These are phyloP conservation scores for Antitrichia curtipendula DNA, from an alignment of 225 moss, liverwort and hornwort genomes.

Conservation along the genomic window DNA sequence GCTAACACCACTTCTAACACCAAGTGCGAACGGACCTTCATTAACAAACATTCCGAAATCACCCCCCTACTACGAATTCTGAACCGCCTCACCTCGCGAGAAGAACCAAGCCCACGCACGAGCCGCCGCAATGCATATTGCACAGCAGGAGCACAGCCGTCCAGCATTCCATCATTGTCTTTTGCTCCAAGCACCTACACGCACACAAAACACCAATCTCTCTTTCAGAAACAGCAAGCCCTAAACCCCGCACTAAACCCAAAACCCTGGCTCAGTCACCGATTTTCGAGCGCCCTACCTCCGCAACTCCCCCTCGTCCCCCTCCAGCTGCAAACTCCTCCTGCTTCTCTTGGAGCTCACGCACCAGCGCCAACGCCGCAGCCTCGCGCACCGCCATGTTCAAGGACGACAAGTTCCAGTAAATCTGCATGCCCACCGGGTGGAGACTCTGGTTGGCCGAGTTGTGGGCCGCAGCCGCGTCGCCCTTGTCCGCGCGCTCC, in stretches of 20 bases:
- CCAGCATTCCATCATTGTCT: slow-evolving; percentile 49
- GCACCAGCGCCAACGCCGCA: slow-evolving; percentile 65
- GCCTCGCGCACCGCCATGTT: slow-evolving; percentile 60
- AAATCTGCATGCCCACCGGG: slow-evolving; percentile 90
- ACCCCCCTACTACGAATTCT: not conserved
- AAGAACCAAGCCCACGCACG: slow-evolving; percentile 86
- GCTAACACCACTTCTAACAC: not conserved
- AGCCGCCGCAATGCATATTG: slow-evolving; percentile 85
- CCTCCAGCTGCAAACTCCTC: slow-evolving; percentile 58
- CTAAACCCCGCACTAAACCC: not conserved
- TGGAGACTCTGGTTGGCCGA: slow-evolving; percentile 14
- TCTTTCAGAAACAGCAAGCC: not conserved
- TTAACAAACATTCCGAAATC: not conserved
- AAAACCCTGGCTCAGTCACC: not conserved
- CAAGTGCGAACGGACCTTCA: not conserved
- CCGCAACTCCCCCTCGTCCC: slow-evolving; percentile 32
- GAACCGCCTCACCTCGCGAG: slow-evolving; percentile 61
- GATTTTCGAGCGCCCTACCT: slow-evolving; percentile 5
- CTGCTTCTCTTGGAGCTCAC: slow-evolving; percentile 60
- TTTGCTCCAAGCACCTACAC: slow-evolving; percentile 62
- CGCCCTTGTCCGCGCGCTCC: not conserved
- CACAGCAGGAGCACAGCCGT: slow-evolving; percentile 77
- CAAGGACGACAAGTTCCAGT: slow-evolving; percentile 74
- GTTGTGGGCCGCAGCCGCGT: not conserved
- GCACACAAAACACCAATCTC: not conserved